Evolutionary conservation across 352 stramenopile genomes (phyloP).

Genomic region (Phytophthora meadii): DNA sequence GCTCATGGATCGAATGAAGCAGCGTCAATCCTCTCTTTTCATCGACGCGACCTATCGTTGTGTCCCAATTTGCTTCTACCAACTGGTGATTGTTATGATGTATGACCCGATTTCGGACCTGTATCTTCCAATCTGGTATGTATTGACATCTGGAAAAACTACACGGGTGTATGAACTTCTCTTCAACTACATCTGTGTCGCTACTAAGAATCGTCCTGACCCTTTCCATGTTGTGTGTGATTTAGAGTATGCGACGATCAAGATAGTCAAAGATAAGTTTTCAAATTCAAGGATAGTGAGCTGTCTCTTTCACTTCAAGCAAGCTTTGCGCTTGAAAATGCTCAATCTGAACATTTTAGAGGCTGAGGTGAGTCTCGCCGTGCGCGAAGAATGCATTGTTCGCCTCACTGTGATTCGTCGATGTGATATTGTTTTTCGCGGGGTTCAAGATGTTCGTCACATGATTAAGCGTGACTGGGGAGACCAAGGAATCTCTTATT

Average conservation of each 20-base stretch:
- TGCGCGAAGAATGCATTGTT: slow-evolving; percentile 4
- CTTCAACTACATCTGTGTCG: too few relatives aligned
- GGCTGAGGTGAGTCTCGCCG: neutral
- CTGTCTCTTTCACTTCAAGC: too few relatives aligned
- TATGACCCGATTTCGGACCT: slow-evolving; percentile 11
- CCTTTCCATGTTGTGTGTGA: too few relatives aligned
- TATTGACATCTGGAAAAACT: too few relatives aligned
- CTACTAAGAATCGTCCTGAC: too few relatives aligned
- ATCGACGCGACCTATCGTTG: slow-evolving; percentile 11
- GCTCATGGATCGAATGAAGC: slow-evolving; percentile 7
- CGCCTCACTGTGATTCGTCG: slow-evolving; percentile 1
- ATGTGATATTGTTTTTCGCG: neutral
- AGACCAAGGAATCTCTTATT: too few relatives aligned
- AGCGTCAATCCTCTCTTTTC: slow-evolving; percentile 7
- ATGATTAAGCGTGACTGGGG: neutral
- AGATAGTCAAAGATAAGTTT: too few relatives aligned
- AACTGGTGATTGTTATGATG: slow-evolving; percentile 16
- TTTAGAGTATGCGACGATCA: too few relatives aligned
- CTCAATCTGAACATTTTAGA: too few relatives aligned
- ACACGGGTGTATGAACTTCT: too few relatives aligned
- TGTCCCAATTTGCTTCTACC: slow-evolving; percentile 12
- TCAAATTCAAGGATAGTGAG: too few relatives aligned
- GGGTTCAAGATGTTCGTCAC: neutral
- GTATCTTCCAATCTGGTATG: slow-evolving; percentile 11
- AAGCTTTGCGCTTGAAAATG: too few relatives aligned